These are phyloP conservation scores for Phaeoacremonium minimum DNA, from an alignment of 2,329 filamentous ascomycete species.

Conservation along the genomic window DNA sequence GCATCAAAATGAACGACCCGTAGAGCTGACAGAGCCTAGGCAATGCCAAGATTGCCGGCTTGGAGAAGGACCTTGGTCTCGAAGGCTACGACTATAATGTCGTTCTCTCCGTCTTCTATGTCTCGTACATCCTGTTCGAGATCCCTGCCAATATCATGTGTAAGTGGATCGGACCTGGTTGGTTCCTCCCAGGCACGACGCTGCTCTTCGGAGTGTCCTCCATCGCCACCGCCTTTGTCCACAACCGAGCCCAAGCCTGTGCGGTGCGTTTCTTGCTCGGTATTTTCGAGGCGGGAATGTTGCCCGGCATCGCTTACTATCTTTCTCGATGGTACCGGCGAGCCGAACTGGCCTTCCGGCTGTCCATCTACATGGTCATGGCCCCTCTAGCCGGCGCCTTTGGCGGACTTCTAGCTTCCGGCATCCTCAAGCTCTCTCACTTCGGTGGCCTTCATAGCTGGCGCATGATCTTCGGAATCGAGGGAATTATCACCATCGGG, in stretches of 20 bases:
- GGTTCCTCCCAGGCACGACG: constrained; percentile 62
- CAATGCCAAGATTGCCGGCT: constrained; percentile 63
- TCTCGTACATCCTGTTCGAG: constrained; percentile 70
- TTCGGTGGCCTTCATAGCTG: constrained; percentile 55
- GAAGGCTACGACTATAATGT: constrained; percentile 64
- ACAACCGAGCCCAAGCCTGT: constrained; percentile 42
- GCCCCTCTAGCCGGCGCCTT: constrained; percentile 61
- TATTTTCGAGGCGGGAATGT: constrained; percentile 68
- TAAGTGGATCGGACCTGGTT: constrained; percentile 68
- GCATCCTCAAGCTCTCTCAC: constrained; percentile 54
- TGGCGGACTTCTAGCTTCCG: constrained; percentile 51
- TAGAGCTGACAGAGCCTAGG: constrained; percentile 41
- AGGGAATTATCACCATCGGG: constrained; percentile 54
- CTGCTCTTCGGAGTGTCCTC: constrained; percentile 61
- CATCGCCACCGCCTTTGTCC: constrained; percentile 61
- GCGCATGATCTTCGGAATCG: constrained; percentile 69
- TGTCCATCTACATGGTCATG: constrained; percentile 60
- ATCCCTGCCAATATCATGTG: constrained; percentile 65
- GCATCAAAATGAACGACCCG: no score
- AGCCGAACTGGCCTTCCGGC: constrained; percentile 54
- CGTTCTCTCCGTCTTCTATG: constrained; percentile 65
- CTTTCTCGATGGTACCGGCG: constrained; percentile 64
- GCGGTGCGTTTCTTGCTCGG: constrained; percentile 65
- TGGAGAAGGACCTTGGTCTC: constrained; percentile 58
- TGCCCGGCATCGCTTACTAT: constrained; percentile 73